Percentiles rank a stretch among this genome's conserved stretches.
phyloP scores from a whole-genome alignment of 345 rosid species.

The Lenwebbia sp. region DNA sequence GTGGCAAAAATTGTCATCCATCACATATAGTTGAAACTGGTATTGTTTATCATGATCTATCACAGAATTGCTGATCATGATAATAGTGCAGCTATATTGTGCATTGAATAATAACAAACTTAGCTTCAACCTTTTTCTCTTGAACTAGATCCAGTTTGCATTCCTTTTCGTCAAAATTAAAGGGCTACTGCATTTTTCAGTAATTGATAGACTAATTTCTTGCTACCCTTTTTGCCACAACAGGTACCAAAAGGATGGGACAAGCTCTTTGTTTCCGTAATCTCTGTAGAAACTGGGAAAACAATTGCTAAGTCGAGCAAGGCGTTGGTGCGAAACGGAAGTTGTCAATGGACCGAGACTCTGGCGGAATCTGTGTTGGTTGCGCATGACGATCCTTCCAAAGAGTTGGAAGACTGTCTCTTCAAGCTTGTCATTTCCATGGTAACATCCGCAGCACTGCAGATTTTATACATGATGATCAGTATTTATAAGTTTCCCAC shows the following conservation, averaged over 20 bases:
- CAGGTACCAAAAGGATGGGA: conserved; percentile 75
- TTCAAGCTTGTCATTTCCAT: conserved; percentile 35
- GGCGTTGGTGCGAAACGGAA: conserved; percentile 28
- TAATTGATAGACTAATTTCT: not conserved
- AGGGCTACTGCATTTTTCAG: not conserved
- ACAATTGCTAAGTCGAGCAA: conserved; percentile 34
- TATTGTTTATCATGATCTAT: not conserved
- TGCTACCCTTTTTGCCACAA: not conserved
- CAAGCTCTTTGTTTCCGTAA: conserved; percentile 30
- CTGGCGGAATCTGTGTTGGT: conserved; percentile 32
- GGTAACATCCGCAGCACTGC: conserved; percentile 8
- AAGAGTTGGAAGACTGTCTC: conserved; percentile 21
- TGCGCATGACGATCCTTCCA: conserved; percentile 19
- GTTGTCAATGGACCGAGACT: conserved; percentile 47
- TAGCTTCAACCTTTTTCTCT: not conserved
- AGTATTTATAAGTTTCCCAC: not conserved
- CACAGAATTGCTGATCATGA: not conserved
- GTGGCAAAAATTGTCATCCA: not conserved
- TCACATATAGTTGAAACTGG: not conserved
- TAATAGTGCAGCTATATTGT: not conserved
- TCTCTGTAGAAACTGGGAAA: conserved; percentile 38
- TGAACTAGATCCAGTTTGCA: not conserved
- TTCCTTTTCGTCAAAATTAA: not conserved
- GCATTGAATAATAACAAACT: not conserved
- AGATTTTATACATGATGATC: not conserved